These are phyloP conservation scores for Penicillium verrucosum DNA, from an alignment of 2,329 filamentous ascomycete genomes.

Conservation along the genomic window DNA sequence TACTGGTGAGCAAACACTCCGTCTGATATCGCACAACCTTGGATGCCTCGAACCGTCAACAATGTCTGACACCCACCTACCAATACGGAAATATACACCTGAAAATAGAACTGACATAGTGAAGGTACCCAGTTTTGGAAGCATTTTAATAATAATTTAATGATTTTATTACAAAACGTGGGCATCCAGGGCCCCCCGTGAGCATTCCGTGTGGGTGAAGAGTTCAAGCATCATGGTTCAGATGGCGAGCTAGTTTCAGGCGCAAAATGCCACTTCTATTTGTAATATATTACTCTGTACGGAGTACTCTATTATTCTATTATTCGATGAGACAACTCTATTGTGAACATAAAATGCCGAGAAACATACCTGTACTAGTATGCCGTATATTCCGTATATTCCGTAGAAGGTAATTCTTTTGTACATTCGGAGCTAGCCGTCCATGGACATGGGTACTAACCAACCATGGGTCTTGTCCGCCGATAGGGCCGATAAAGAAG, in stretches of 20 bases:
- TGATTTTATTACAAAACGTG: slow-evolving; percentile 3
- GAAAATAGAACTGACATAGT: slow-evolving; percentile 5
- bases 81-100: slow-evolving; percentile 4
- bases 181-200: not conserved
- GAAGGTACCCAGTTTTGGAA: not conserved
- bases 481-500: slow-evolving; percentile 12
- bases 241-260: slow-evolving; percentile 6
- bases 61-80: not conserved
- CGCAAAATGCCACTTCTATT: not conserved
- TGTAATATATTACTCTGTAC: not conserved
- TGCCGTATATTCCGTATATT: too few relatives aligned
- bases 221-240: not conserved
- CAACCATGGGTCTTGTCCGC: not conserved
- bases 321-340: not conserved
- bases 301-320: not conserved
- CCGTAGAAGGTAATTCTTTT: not conserved
- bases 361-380: not conserved
- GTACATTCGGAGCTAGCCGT: not conserved
- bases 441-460: not conserved
- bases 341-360: not conserved
- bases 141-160: slow-evolving; percentile 16
- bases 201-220: not conserved
- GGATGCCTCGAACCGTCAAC: not conserved
- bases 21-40: slow-evolving; percentile 4
- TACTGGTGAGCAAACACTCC: not conserved